phyloP scores from a whole-genome alignment of 164 flowering plant species.

The Protea cynaroides region DNA sequence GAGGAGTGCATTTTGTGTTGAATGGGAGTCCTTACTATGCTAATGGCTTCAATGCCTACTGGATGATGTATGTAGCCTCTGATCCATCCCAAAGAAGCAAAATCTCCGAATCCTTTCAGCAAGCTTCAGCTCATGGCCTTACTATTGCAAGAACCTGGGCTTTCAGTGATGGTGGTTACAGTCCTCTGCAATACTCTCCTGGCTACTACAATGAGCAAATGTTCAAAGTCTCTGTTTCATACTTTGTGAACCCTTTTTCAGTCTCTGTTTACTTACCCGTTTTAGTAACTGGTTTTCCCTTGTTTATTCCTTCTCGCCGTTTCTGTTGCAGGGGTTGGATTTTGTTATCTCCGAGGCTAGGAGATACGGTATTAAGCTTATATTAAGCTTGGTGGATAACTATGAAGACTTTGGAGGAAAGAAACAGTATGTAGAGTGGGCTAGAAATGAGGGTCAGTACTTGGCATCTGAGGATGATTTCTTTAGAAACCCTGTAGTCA shows the following conservation, averaged over 20 bases:
- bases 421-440: constrained; percentile 81
- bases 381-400: constrained; percentile 67
- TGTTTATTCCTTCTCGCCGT: background rate
- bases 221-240: constrained; percentile 42
- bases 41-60: constrained; percentile 87
- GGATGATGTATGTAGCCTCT: constrained; percentile 70
- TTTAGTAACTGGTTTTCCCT: too few relatives aligned
- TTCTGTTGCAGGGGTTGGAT: constrained; percentile 55
- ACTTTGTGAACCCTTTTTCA: too few relatives aligned
- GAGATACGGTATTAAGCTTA: constrained; percentile 61
- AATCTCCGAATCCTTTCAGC: constrained; percentile 50
- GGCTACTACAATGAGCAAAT: constrained; percentile 67
- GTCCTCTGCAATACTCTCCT: constrained; percentile 60
- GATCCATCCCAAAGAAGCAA: constrained; percentile 62
- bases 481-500: constrained; percentile 55
- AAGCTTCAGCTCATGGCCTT: constrained; percentile 60
- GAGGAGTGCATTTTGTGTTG: constrained; percentile 49
- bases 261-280: background rate
- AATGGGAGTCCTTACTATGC: constrained; percentile 67
- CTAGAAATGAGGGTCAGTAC: constrained; percentile 50
- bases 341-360: constrained; percentile 73
- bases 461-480: constrained; percentile 72
- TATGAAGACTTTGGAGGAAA: constrained; percentile 74
- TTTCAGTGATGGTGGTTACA: constrained; percentile 76
- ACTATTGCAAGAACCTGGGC: constrained; percentile 90